Percentiles rank a stretch among this genome's conserved stretches.
Evolutionary conservation across 2,329 filamentous ascomycete species (phyloP).

Genomic region (Clonostachys solani): DNA sequence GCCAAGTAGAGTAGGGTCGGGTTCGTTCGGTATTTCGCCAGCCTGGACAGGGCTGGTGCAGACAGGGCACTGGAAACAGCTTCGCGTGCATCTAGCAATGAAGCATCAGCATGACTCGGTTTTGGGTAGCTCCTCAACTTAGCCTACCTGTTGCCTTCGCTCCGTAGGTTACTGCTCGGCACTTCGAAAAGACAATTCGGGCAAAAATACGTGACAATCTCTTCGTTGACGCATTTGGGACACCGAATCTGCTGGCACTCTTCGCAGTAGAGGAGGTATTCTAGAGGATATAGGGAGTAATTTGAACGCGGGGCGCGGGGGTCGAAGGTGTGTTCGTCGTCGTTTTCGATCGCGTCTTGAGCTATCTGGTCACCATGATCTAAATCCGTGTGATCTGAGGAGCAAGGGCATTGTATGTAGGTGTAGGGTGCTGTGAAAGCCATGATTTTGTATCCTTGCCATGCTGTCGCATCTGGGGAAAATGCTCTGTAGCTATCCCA

Average conservation of each 20-base stretch:
- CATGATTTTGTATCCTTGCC: slow-evolving; percentile 19
- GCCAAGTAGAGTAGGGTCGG: slow-evolving; percentile 32
- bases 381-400: slow-evolving; percentile 35
- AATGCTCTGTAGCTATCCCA: too few species aligned
- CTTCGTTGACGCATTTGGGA: slow-evolving; percentile 84
- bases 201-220: slow-evolving; percentile 93
- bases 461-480: too few species aligned
- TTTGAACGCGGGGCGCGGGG: slow-evolving; percentile 80
- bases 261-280: slow-evolving; percentile 93
- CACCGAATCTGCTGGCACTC: slow-evolving; percentile 97
- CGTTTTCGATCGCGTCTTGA: slow-evolving; percentile 23
- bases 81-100: slow-evolving; percentile 71
- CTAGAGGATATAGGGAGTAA: slow-evolving; percentile 88
- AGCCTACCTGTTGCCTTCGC: slow-evolving; percentile 82
- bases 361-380: slow-evolving; percentile 20
- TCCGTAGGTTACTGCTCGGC: slow-evolving; percentile 85
- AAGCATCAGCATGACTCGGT: slow-evolving; percentile 6
- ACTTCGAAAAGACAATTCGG: slow-evolving; percentile 95
- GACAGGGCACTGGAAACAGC: slow-evolving; percentile 91
- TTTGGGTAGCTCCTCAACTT: neutral
- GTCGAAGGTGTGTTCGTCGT: slow-evolving; percentile 79
- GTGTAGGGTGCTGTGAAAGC: slow-evolving; percentile 54
- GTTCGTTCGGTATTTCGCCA: slow-evolving; percentile 59
- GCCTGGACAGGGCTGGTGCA: slow-evolving; percentile 79
- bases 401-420: slow-evolving; percentile 64